Percentiles rank a stretch among this genome's conserved stretches.
These are phyloP conservation scores for Camillea tinctor DNA, from an alignment of 2,329 filamentous ascomycete species.

Conservation along the genomic window DNA sequence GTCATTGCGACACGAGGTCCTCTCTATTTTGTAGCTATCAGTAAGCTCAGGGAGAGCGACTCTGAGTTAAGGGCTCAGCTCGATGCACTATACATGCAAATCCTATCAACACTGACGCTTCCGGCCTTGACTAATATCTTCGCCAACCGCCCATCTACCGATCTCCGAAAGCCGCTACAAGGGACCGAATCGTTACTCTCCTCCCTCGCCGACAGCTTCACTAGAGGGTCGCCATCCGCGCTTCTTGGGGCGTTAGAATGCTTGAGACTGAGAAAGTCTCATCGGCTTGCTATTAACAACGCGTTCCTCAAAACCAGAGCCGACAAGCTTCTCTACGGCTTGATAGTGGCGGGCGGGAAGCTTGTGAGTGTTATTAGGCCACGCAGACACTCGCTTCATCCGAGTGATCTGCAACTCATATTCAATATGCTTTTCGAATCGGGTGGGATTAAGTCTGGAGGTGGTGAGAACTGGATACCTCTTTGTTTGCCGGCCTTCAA, in stretches of 20 bases:
- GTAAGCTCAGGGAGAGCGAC: slow-evolving; percentile 88
- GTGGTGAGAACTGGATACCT: slow-evolving; percentile 95
- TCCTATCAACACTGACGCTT: slow-evolving; percentile 89
- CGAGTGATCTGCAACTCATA: slow-evolving; percentile 90
- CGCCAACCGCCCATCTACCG: slow-evolving; percentile 85
- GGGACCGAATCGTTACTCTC: slow-evolving; percentile 90
- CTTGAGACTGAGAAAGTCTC: slow-evolving; percentile 83
- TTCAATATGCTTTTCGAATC: slow-evolving; percentile 99
- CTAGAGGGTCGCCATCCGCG: slow-evolving; percentile 83
- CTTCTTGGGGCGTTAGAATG: slow-evolving; percentile 90
- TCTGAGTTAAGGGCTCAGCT: slow-evolving; percentile 82
- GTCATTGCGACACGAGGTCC: slow-evolving; percentile 83
- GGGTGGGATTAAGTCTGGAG: slow-evolving; percentile 83
- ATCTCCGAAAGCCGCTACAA: slow-evolving; percentile 83
- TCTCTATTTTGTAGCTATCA: slow-evolving; percentile 91
- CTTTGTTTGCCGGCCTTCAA: slow-evolving; percentile 96
- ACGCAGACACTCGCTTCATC: slow-evolving; percentile 91
- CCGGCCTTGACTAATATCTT: slow-evolving; percentile 86
- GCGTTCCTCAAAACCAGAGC: slow-evolving; percentile 76
- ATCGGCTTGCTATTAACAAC: slow-evolving; percentile 83
- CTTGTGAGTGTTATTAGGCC: slow-evolving; percentile 94
- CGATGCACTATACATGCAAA: slow-evolving; percentile 96
- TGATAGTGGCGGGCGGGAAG: slow-evolving; percentile 88
- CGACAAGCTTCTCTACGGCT: slow-evolving; percentile 81
- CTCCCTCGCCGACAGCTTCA: slow-evolving; percentile 91